Base-by-base conservation (phyloP, 768 basidiomycete genomes). In the Stropharia rugosoannulata region DNA sequence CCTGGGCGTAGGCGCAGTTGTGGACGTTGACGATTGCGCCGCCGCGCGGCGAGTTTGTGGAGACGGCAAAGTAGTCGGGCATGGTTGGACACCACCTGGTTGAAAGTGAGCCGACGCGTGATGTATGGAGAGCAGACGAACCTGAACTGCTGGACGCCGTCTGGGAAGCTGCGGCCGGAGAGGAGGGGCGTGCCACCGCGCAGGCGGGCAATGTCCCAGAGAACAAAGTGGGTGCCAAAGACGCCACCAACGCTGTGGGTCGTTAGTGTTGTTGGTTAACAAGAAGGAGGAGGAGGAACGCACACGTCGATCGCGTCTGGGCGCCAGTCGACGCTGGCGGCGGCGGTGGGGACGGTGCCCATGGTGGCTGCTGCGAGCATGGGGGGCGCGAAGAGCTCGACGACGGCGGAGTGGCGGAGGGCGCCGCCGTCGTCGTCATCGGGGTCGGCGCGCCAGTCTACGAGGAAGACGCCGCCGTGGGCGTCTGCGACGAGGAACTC, bases 401-500 rank as follows among this genome's bases (percentile, higher is more conserved):
- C 63, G 43, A 90, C 69, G 64, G 80, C 85, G 10, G 78, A 79
- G 66, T 85, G 82, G 45, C 86, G 80, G 79, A 85, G 83, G 51
- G 72, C 77, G 44, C 75, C 80, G 52, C 77, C 75, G 52, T 79
- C 80, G 16, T 70, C 72, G 37, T 77, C 78, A 11, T 79, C 77
- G 1, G 85, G 86, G 64, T 91, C 87, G 5, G 85, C 80, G 52
- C 87, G 83, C 91, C 91, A 93, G 72, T 93, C 89, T n/a, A 86
- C 83, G 45, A 92, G 68, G 68, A 86, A 90, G 45, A 93, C 74
- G 27, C 84, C 85, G 35, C 91, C 91, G 36, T 80, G 81, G 51
- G 76, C 80, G 70, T 93, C 91, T 1, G 89, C 81, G 52, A 92
- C 86, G 25, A 93, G 77, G 63, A 93, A 83, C 62, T 90, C 90